Evolutionary conservation across 148 eudicot species (phyloP), one percentile per base, ranked within the genome.

Genomic region (Fallopia convolvulus): DNA sequence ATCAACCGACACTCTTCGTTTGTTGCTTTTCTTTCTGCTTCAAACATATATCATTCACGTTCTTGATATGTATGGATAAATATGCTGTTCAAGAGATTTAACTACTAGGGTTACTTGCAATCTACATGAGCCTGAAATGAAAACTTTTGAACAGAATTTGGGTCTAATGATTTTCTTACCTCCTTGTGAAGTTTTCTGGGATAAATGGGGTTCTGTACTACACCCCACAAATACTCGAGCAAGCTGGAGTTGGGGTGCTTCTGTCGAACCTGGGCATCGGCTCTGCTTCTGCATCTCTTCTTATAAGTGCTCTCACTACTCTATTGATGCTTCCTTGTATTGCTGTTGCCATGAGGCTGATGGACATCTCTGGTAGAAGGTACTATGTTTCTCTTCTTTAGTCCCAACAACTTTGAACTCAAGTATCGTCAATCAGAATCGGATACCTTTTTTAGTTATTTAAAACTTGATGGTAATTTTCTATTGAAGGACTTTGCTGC

Each of bases 301-400:
- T 88, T 74, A 84, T 84, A 20, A 86, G 89, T 75, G 84, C 81
- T 70, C 46, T 86, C 41, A 86, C 84, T 0, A 82, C 87, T 56
- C 86, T 88, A 76, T 72, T 88, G 75, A 88, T 86, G 89, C 91
- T 88, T 79, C 91, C 91, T 55, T 81, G 85, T 49, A 88, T 88
- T 47, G 91, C 89, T 63, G 84, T 88, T 48, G 89, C 91, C 47
- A 88, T 88, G 88, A 86, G 89, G 77, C 89, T 88, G 70, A 88
- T 88, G 91, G 91, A 88, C 61, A 23, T 86, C 41, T 68, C 88
- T 23, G 91, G 91, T 55, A 83, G 91, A 82, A 86, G 91, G 91
- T 88, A 88, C n/a, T 88, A 88, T 26, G 42, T 12, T 60, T 56
- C 40, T 8, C 10, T 52, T 74, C 44, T 44, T 30, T 60, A 6